Conservation (phyloP, 1,284 basidiomycete species). For the Volvariella volvacea region DNA sequence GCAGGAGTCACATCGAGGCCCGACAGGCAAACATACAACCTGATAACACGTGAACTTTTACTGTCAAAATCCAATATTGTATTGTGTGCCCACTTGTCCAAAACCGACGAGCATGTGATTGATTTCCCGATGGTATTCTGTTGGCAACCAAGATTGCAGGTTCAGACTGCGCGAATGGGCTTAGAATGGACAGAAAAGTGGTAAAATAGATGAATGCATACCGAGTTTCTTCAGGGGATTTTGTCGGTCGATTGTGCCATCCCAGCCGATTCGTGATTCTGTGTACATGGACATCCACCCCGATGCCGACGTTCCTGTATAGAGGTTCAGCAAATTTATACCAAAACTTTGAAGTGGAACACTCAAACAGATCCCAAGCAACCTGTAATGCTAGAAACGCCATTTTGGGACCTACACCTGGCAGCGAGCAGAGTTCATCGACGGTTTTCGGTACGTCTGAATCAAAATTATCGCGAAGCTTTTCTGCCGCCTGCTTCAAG, state of each 20-base stretch:
- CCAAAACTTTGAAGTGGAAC: conserved; percentile 17
- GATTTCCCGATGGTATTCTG: conserved; percentile 72
- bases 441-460: conserved; percentile 83
- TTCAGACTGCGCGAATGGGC: conserved; percentile 52
- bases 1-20: conserved; percentile 81
- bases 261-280: conserved; percentile 88
- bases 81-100: conserved; percentile 82
- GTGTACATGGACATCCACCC: conserved; percentile 95
- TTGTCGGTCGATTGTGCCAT: conserved; percentile 85
- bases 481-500: conserved; percentile 66
- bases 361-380: conserved; percentile 79
- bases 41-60: too few relatives aligned
- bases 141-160: conserved; percentile 87
- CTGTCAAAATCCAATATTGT: too few relatives aligned
- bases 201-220: conserved; percentile 18
- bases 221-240: conserved; percentile 86
- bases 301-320: conserved; percentile 84
- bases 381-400: conserved; percentile 79
- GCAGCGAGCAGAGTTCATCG: conserved; percentile 78
- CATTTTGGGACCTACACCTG: conserved; percentile 93
- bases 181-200: neutral
- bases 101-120: conserved; percentile 90
- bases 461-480: conserved; percentile 63
- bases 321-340: conserved; percentile 1
- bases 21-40: conserved; percentile 78